Conservation (phyloP, 1,284 basidiomycete species). For the Moniliophthora roreri region DNA sequence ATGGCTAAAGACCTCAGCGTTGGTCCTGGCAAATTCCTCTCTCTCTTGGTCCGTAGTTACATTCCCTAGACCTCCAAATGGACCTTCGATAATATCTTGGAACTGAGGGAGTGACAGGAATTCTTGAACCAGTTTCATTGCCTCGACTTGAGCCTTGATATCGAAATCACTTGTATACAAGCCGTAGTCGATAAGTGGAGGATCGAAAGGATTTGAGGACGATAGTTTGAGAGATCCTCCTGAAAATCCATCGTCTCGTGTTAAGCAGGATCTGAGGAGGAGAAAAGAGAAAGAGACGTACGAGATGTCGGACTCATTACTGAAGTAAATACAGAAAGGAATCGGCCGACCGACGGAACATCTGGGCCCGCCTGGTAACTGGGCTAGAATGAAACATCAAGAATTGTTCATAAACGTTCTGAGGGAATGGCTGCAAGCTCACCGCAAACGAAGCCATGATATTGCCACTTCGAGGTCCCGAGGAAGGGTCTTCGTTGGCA, state of each 20-base stretch:
- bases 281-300: background rate
- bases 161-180: slow-evolving; percentile 13
- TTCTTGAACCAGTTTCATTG: slow-evolving; percentile 14
- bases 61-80: slow-evolving; percentile 19
- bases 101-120: slow-evolving; percentile 22
- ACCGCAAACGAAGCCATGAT: slow-evolving; percentile 16
- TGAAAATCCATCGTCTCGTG: slow-evolving; percentile 1
- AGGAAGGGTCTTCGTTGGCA: slow-evolving; percentile 5
- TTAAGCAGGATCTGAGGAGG: no score
- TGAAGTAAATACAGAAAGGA: no score
- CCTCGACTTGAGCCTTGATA: slow-evolving; percentile 10
- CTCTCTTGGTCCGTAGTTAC: slow-evolving; percentile 26
- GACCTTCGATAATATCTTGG: slow-evolving; percentile 17
- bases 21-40: slow-evolving; percentile 16
- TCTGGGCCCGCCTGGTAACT: slow-evolving; percentile 17
- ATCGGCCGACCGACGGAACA: background rate
- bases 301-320: no score
- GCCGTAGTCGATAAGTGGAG: slow-evolving; percentile 21
- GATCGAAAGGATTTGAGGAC: slow-evolving; percentile 17
- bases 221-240: slow-evolving; percentile 22
- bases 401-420: no score
- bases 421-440: no score
- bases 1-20: background rate
- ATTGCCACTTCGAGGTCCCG: slow-evolving; percentile 15
- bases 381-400: no score